A percentile compares a stretch with the other conserved stretches of the same genome.
Conservation (phyloP, 2,329 filamentous ascomycete genomes). For the Botrytis squamosa region DNA sequence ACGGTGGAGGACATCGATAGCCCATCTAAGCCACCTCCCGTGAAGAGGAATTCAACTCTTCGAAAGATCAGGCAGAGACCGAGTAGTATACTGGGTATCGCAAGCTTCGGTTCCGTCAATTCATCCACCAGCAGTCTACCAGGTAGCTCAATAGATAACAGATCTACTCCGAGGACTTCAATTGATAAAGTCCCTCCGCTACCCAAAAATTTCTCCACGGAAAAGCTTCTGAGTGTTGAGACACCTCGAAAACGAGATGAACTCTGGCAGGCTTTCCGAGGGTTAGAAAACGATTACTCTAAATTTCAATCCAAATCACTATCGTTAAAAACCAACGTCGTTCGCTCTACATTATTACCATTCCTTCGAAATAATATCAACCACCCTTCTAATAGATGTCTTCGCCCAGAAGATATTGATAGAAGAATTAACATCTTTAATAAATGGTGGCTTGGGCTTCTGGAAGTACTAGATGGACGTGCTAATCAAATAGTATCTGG, state of each 20-base stretch:
- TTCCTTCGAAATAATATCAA: conserved; percentile 61
- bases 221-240: conserved; percentile 36
- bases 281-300: conserved; percentile 66
- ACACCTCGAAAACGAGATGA: conserved; percentile 63
- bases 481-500: conserved; percentile 69
- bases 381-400: conserved; percentile 56
- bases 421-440: conserved; percentile 66
- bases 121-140: conserved; percentile 41
- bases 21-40: conserved; percentile 25
- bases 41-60: conserved; percentile 27
- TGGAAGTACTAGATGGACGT: conserved; percentile 67
- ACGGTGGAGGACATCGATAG: conserved; percentile 27
- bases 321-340: conserved; percentile 66
- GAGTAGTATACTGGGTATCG: conserved; percentile 36
- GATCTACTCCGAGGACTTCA: conserved; percentile 45
- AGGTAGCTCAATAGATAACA: conserved; percentile 47
- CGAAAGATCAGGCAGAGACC: conserved; percentile 35
- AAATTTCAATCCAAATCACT: conserved; percentile 69
- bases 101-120: conserved; percentile 36
- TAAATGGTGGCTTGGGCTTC: conserved; percentile 71
- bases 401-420: conserved; percentile 68
- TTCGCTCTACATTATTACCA: conserved; percentile 62
- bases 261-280: conserved; percentile 65
- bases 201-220: conserved; percentile 42
- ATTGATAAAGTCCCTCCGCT: conserved; percentile 49